phyloP scores from a whole-genome alignment of 768 basidiomycete species.

The Russula sp. region DNA sequence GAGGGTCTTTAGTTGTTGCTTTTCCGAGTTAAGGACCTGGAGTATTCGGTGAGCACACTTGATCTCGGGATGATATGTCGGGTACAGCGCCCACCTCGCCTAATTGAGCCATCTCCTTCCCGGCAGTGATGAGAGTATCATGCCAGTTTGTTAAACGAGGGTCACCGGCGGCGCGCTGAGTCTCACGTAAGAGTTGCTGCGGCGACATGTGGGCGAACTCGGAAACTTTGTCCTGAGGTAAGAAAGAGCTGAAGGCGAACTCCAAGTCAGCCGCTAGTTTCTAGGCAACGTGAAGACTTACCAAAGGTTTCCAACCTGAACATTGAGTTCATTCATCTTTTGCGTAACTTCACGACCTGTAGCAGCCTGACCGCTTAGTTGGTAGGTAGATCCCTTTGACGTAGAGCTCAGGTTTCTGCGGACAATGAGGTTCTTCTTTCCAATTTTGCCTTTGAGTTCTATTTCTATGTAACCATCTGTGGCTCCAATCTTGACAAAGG shows the following conservation, averaged over 20 bases:
- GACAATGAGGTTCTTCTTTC: constrained; percentile 75
- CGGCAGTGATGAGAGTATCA: constrained; percentile 63
- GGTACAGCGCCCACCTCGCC: constrained; percentile 49
- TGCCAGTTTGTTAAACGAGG: constrained; percentile 77
- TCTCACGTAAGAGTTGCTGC: constrained; percentile 77
- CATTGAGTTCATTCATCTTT: constrained; percentile 69
- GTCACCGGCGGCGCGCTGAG: constrained; percentile 89
- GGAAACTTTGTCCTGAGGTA: constrained; percentile 95
- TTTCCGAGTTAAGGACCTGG: constrained; percentile 54
- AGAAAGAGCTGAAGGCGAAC: constrained; percentile 61
- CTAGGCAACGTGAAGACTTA: constrained; percentile 37
- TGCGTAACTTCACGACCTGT: constrained; percentile 60
- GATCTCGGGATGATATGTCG: background rate
- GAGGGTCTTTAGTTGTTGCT: constrained; percentile 54
- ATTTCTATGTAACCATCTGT: constrained; percentile 80
- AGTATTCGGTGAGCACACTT: background rate
- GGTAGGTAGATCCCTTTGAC: constrained; percentile 59
- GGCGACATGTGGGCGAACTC: constrained; percentile 91
- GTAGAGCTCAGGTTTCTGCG: constrained; percentile 63
- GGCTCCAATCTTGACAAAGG: constrained; percentile 81
- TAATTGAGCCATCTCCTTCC: constrained; percentile 54
- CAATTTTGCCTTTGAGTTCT: constrained; percentile 71
- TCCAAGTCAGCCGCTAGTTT: constrained; percentile 2
- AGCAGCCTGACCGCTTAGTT: constrained; percentile 62
- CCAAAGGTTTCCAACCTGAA: constrained; percentile 95